Percentiles rank a stretch among this genome's conserved stretches.
These are phyloP conservation scores for Albizia julibrissin DNA, from an alignment of 306 rosid species.

Conservation along the genomic window DNA sequence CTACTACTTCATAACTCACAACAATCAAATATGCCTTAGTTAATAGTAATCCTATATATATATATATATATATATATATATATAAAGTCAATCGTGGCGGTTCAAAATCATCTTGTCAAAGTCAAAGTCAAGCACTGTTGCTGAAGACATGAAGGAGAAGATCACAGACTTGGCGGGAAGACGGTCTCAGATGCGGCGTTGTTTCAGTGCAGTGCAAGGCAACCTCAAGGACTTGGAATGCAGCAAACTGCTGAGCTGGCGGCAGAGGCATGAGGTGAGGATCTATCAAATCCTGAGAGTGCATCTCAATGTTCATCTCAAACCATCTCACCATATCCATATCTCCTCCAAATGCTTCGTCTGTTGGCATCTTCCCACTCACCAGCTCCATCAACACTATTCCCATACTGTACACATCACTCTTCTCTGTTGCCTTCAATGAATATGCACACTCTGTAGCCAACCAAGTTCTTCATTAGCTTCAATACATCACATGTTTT, in stretches of 20 bases:
- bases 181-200: too few species aligned
- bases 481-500: background rate
- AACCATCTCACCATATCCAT: constrained; percentile 99
- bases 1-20: background rate
- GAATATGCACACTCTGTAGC: constrained; percentile 87
- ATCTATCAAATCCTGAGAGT: constrained; percentile 66
- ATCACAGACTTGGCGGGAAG: constrained; percentile 72
- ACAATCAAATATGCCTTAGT: background rate
- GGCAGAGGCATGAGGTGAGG: constrained; percentile 61
- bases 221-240: too few species aligned
- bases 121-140: constrained; percentile 45
- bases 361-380: constrained; percentile 88
- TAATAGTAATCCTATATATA: too few species aligned
- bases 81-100: constrained; percentile 17
- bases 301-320: constrained; percentile 57
- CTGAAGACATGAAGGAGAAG: constrained; percentile 66
- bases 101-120: constrained; percentile 50
- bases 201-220: too few species aligned
- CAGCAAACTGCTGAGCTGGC: too few species aligned
- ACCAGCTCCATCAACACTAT: constrained; percentile 89
- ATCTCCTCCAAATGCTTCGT: too few species aligned
- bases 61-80: too few species aligned
- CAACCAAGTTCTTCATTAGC: background rate
- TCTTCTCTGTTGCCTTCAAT: constrained; percentile 76
- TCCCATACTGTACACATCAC: constrained; percentile 96